These are phyloP conservation scores for Podospora tetraspora DNA, from an alignment of 495 filamentous ascomycete species.

Conservation along the genomic window DNA sequence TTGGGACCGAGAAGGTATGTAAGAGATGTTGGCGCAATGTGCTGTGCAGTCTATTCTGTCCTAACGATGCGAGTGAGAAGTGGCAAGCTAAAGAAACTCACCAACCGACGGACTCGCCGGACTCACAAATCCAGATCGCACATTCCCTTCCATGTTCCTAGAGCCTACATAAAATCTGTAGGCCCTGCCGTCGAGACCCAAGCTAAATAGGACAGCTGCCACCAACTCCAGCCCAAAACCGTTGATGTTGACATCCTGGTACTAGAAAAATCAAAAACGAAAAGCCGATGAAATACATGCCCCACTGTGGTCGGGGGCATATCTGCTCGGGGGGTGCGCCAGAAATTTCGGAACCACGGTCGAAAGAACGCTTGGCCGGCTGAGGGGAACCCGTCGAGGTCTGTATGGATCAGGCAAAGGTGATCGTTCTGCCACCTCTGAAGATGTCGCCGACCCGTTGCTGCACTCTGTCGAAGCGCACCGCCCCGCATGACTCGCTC, in stretches of 20 bases:
- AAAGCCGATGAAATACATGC: neutral
- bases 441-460: constrained; percentile 12
- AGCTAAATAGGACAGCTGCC: neutral
- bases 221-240: neutral
- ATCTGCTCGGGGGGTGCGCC: too few species aligned
- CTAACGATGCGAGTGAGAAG: neutral
- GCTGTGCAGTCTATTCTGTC: neutral
- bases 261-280: neutral
- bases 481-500: constrained; percentile 47
- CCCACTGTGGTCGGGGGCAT: neutral
- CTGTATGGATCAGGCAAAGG: constrained; percentile 2
- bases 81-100: neutral
- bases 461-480: constrained; percentile 47
- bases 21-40: too few species aligned
- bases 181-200: neutral
- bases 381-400: too few species aligned
- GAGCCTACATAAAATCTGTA: neutral
- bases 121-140: neutral
- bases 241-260: neutral
- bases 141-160: neutral
- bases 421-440: constrained; percentile 12
- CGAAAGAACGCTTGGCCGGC: neutral
- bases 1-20: too few species aligned
- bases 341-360: neutral
- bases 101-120: neutral